These are phyloP conservation scores for Scytalidium sp. DNA, from an alignment of 2,329 filamentous ascomycete genomes.

Conservation along the genomic window DNA sequence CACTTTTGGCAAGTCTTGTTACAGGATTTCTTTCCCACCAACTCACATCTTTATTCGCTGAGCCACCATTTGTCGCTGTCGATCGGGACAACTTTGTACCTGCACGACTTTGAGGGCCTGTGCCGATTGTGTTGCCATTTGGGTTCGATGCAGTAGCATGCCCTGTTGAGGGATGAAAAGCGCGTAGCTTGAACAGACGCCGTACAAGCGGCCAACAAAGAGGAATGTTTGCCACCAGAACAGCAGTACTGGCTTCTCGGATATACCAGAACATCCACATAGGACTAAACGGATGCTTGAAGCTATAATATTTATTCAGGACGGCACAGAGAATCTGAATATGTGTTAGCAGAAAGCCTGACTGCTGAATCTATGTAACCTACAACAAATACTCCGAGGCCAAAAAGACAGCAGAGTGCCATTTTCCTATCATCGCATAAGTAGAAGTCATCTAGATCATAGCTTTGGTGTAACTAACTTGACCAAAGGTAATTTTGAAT, in stretches of 20 bases:
- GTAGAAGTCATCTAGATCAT: conserved; percentile 31
- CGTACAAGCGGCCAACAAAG: conserved; percentile 50
- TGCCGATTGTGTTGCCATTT: not conserved
- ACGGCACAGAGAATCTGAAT: conserved; percentile 45
- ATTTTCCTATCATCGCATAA: conserved; percentile 40
- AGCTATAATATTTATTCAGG: conserved; percentile 47
- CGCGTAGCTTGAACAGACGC: conserved; percentile 32
- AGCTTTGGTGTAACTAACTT: conserved; percentile 27
- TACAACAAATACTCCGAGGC: conserved; percentile 45
- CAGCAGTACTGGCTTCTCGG: conserved; percentile 49
- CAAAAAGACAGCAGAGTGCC: conserved; percentile 45
- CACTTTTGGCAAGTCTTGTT: conserved; percentile 8
- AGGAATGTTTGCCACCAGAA: conserved; percentile 52
- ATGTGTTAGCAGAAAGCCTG: not conserved
- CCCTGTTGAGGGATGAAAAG: conserved; percentile 13
- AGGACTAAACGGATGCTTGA: conserved; percentile 29
- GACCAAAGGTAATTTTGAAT: conserved; percentile 39
- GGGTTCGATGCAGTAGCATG: not conserved
- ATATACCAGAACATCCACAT: conserved; percentile 45
- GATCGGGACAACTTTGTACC: not conserved
- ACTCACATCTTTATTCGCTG: conserved; percentile 1
- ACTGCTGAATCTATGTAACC: conserved; percentile 13
- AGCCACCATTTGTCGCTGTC: not conserved
- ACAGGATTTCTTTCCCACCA: conserved; percentile 17
- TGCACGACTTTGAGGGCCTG: not conserved